Conservation (phyloP, 148 eudicot species). For the Rhododendron griersonianum region DNA sequence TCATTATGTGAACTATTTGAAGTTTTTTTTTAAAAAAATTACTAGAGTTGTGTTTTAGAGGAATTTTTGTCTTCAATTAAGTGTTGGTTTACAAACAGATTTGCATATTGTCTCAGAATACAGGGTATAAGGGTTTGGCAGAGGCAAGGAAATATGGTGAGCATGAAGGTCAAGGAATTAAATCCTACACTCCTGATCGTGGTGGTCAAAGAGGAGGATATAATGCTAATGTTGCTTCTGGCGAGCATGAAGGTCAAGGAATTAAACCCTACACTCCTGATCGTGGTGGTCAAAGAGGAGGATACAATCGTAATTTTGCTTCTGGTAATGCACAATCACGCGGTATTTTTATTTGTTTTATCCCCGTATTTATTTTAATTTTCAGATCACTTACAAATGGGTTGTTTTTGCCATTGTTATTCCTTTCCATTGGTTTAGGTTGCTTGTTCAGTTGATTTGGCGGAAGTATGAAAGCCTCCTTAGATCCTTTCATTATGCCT, state of each 20-base stretch:
- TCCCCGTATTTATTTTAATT: background rate
- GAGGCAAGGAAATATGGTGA: constrained; percentile 49
- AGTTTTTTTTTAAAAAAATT: background rate
- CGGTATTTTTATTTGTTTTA: background rate
- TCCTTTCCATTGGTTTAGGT: background rate
- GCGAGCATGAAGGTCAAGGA: constrained; percentile 37
- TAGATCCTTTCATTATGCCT: background rate
- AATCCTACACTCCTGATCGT: constrained; percentile 30
- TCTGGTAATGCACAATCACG: constrained; percentile 28
- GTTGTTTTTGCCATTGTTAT: background rate
- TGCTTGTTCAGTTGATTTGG: background rate
- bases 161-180: constrained; percentile 30
- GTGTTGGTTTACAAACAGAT: constrained; percentile 6
- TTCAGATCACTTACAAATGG: background rate
- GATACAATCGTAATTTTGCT: constrained; percentile 35
- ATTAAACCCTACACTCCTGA: constrained; percentile 31
- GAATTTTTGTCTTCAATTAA: background rate
- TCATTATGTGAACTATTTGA: background rate
- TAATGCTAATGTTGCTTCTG: constrained; percentile 28
- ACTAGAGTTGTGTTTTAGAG: background rate
- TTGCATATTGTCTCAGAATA: constrained; percentile 37
- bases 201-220: constrained; percentile 51
- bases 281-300: constrained; percentile 49
- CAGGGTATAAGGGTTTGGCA: constrained; percentile 32
- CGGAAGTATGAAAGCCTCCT: background rate